These are phyloP conservation scores for Brettanomyces bruxellensis DNA, from an alignment of 805 yeast genomes.

Conservation along the genomic window DNA sequence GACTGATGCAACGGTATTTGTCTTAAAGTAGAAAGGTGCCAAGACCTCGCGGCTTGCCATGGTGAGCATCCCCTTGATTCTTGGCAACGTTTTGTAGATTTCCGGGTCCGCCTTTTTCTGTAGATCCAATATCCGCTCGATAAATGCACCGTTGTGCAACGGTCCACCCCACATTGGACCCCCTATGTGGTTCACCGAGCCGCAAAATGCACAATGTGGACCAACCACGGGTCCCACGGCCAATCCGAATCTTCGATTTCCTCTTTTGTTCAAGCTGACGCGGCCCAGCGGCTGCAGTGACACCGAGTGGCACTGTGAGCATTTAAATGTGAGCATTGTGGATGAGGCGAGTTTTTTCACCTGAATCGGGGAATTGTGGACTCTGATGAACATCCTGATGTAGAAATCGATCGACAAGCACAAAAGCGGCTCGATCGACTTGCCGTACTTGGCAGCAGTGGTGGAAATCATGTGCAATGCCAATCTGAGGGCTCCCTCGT, in stretches of 20 bases:
- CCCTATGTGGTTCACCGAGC: conserved; percentile 60
- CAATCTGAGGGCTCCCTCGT: conserved; percentile 85
- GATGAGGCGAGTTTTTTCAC: conserved; percentile 75
- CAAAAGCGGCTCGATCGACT: conserved; percentile 77
- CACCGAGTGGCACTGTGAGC: conserved; percentile 79
- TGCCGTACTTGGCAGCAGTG: conserved; percentile 85
- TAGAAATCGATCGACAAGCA: conserved; percentile 88
- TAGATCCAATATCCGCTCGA: conserved; percentile 52
- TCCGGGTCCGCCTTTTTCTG: conserved; percentile 32
- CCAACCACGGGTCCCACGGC: conserved; percentile 52
- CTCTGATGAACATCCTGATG: conserved; percentile 75
- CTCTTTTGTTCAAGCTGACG: conserved; percentile 25
- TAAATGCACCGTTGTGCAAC: conserved; percentile 62
- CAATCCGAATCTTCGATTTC: conserved; percentile 41
- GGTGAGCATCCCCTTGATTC: conserved; percentile 90
- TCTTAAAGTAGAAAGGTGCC: conserved; percentile 74
- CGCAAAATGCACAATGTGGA: conserved; percentile 61
- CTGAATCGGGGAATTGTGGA: conserved; percentile 65
- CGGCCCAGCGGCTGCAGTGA: conserved; percentile 71
- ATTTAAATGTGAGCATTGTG: conserved; percentile 70
- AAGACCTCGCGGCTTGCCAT: conserved; percentile 68
- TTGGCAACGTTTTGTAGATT: conserved; percentile 66
- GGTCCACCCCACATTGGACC: conserved; percentile 97
- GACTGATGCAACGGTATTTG: conserved; percentile 65
- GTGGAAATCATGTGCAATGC: conserved; percentile 68